Evolutionary conservation across 2,329 filamentous ascomycete species (phyloP), one percentile per base, ranked within the genome.

Genomic region (Passalora sequoiae): DNA sequence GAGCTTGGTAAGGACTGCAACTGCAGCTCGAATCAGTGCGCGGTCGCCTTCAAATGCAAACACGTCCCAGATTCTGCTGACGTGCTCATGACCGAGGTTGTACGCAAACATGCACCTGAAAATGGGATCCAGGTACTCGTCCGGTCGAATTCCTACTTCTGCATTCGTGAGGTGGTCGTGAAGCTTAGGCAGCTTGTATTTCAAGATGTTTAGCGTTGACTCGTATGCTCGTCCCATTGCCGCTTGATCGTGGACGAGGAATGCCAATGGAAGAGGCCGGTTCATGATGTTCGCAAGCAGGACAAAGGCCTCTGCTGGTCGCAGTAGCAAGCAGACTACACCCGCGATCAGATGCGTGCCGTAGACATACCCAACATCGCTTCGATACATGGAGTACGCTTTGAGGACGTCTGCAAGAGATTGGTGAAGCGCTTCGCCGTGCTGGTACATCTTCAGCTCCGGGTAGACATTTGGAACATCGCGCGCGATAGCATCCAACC

Each of bases 41-140:
- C 77, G 72, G 51, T 94, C 87, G 19, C 86, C 85, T 60, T 94
- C 87, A 52, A 94, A 88, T 3, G 86, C 80, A 54, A 86, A 88
- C 0, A 91, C 78, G 51, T 94, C 87, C 84, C 85, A 91, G 9
- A 92, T 66, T 2, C 87, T 71, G 1, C 80, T 78, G 3, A 80
- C 83, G 54, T 13, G 65, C 51, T 38, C 80, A 67, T 1, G 43
- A 5, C 53, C 49, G 9, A 63, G 37, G 44, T 61, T 57, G 45
- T 60, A 59, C 6, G 61, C 54, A 31, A 63, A 61, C 19, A 63
- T 45, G 38, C 56, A 61, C 12, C 61, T 43, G 52, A 62, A 60
- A 10, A 62, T 49, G 2, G 61, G 59, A 19, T 62, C 60, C 19
- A 63, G 53, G 30, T 40, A 58, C 24, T 69, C 66, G 47, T 61